Percentiles rank a stretch among this genome's conserved stretches.
These are phyloP conservation scores for Knoxdaviesia capensis DNA, from an alignment of 2,329 filamentous ascomycete species.

Conservation along the genomic window DNA sequence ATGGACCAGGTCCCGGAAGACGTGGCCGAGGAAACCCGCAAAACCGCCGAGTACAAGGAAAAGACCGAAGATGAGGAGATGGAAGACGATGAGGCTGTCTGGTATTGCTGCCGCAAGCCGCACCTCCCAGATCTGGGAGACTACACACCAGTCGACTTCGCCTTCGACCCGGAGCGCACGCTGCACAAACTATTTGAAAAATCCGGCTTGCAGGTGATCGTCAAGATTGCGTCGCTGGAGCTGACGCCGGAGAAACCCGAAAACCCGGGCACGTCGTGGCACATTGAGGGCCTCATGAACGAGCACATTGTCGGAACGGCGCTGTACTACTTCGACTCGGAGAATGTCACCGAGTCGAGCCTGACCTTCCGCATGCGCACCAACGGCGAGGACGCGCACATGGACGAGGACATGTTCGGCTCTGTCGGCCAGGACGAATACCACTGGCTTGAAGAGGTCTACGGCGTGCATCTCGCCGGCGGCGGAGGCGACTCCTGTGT, in stretches of 20 bases:
- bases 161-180: constrained; percentile 1
- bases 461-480: constrained; percentile 2
- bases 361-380: constrained; percentile 6
- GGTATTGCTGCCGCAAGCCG: constrained; percentile 6
- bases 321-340: constrained; percentile 8
- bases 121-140: constrained; percentile 6
- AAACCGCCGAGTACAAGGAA: constrained; percentile 1
- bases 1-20: constrained; percentile 7
- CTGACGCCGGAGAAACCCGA: constrained; percentile 30
- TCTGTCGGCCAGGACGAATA: constrained; percentile 2
- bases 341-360: constrained; percentile 16
- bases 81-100: constrained; percentile 6
- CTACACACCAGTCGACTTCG: constrained; percentile 6
- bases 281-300: constrained; percentile 21
- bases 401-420: not conserved
- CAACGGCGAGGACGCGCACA: not conserved
- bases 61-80: constrained; percentile 3
- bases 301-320: constrained; percentile 11
- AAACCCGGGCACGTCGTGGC: constrained; percentile 25
- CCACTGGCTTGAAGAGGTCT: constrained; percentile 4
- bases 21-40: constrained; percentile 9
- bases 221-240: constrained; percentile 40
- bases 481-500: constrained; percentile 8
- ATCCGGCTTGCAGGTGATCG: constrained; percentile 36
- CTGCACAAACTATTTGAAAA: constrained; percentile 11